Evolutionary conservation across 2,329 filamentous ascomycete genomes (phyloP).

Genomic region (Pochonia chlamydosporia): DNA sequence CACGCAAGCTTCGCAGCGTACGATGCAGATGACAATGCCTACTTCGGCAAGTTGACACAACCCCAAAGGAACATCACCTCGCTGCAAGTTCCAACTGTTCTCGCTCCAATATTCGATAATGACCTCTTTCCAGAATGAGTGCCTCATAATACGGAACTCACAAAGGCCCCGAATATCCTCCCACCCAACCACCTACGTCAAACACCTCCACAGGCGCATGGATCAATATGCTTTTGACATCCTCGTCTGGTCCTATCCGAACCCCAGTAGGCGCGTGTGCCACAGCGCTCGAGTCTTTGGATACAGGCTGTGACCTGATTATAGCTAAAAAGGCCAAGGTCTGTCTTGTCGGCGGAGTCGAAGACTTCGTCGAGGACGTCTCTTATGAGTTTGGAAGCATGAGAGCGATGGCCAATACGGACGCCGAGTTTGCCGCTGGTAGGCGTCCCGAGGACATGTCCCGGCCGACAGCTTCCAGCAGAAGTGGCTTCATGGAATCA

Average conservation of each 20-base stretch:
- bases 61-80: neutral
- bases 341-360: constrained; percentile 91
- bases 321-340: constrained; percentile 89
- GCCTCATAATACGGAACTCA: neutral
- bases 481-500: constrained; percentile 79
- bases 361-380: constrained; percentile 93
- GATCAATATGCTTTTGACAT: constrained; percentile 92
- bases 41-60: constrained; percentile 2
- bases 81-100: neutral
- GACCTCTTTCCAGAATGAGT: neutral
- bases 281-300: constrained; percentile 86
- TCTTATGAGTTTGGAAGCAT: constrained; percentile 98
- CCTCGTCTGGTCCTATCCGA: constrained; percentile 89
- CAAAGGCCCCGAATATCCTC: neutral
- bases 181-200: neutral
- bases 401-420: constrained; percentile 91
- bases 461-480: constrained; percentile 81
- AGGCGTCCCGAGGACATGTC: constrained; percentile 92
- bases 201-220: constrained; percentile 76
- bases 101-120: neutral
- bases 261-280: constrained; percentile 92
- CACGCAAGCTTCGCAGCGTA: constrained; percentile 4
- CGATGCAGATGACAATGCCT: constrained; percentile 3
- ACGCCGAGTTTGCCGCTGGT: constrained; percentile 84
- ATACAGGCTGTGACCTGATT: constrained; percentile 95